Evolutionary conservation across 2,329 filamentous ascomycete genomes (phyloP).

Genomic region (Pestalotiopsis sp.): DNA sequence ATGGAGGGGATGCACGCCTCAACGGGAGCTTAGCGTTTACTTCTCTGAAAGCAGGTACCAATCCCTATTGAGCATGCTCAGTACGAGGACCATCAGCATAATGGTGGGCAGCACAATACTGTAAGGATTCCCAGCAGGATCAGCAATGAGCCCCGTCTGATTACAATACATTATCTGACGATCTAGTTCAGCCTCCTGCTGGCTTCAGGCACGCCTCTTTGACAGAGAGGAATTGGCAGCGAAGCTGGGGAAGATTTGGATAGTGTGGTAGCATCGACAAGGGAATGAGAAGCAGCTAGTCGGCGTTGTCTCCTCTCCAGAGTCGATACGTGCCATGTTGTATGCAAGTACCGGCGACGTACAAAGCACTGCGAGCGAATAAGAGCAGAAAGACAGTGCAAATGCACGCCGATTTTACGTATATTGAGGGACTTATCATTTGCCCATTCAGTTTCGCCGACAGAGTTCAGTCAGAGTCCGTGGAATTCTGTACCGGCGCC

Average conservation of each 20-base stretch:
- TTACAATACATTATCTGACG: constrained; percentile 12
- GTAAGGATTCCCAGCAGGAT: constrained; percentile 7
- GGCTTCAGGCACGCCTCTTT: constrained; percentile 24
- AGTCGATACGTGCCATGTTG: not conserved
- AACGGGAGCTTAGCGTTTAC: not conserved
- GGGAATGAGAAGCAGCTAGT: constrained; percentile 15
- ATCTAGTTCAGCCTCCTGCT: constrained; percentile 23
- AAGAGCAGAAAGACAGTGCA: not conserved
- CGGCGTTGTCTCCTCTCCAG: not conserved
- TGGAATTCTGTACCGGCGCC: not conserved
- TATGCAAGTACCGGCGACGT: not conserved
- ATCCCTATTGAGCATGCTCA: not conserved
- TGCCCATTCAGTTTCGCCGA: constrained; percentile 17
- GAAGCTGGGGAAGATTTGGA: constrained; percentile 11
- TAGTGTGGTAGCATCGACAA: constrained; percentile 25
- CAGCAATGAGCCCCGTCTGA: constrained; percentile 24
- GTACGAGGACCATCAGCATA: not conserved
- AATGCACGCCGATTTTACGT: constrained; percentile 9
- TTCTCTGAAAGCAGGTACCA: constrained; percentile 12
- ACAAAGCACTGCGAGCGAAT: constrained; percentile 21
- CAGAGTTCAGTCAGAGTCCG: constrained; percentile 11
- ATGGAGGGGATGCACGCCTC: not conserved
- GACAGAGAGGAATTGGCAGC: not conserved
- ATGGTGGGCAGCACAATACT: constrained; percentile 8
- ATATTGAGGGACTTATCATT: constrained; percentile 8